Conservation (phyloP, 179 eudicot genomes). For the Beta lomatogona region DNA sequence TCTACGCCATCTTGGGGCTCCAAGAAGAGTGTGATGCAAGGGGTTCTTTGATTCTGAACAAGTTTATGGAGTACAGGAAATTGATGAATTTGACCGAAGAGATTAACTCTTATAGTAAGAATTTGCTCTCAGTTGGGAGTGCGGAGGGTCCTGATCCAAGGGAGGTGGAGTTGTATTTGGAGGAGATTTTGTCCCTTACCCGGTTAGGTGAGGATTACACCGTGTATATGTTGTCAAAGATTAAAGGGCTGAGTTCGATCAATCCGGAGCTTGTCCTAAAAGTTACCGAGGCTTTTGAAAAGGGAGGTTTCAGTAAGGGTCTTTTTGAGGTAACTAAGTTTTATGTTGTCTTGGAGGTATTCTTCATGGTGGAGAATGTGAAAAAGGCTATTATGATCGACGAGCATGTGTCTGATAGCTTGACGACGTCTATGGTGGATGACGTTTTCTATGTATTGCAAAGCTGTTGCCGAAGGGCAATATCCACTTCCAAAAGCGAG, state of each 20-base stretch:
- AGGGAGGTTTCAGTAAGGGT: constrained; percentile 77
- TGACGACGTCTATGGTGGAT: constrained; percentile 96
- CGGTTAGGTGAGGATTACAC: constrained; percentile 93
- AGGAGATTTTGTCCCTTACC: constrained; percentile 78
- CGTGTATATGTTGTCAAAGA: constrained; percentile 82
- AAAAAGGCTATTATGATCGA: constrained; percentile 93
- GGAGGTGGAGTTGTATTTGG: constrained; percentile 77
- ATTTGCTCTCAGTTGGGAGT: constrained; percentile 65
- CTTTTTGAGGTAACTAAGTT: constrained; percentile 82
- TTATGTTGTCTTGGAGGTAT: constrained; percentile 88
- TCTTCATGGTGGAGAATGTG: constrained; percentile 96
- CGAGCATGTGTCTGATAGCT: constrained; percentile 78
- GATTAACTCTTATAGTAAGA: constrained; percentile 80
- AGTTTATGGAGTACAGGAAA: constrained; percentile 80
- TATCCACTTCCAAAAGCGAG: constrained; percentile 82
- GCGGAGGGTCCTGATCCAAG: constrained; percentile 95
- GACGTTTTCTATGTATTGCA: constrained; percentile 91
- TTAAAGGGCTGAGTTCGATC: constrained; percentile 73
- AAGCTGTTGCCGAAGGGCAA: constrained; percentile 86
- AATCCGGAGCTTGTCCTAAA: constrained; percentile 80
- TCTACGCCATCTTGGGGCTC: constrained; percentile 86
- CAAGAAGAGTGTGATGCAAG: constrained; percentile 94
- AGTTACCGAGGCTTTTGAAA: constrained; percentile 83
- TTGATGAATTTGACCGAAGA: constrained; percentile 71
- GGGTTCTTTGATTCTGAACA: constrained; percentile 71